Percentiles rank a stretch among this genome's conserved stretches.
Conservation (phyloP, 169 alveolate genomes). For the Cryptosporidium bovis region DNA sequence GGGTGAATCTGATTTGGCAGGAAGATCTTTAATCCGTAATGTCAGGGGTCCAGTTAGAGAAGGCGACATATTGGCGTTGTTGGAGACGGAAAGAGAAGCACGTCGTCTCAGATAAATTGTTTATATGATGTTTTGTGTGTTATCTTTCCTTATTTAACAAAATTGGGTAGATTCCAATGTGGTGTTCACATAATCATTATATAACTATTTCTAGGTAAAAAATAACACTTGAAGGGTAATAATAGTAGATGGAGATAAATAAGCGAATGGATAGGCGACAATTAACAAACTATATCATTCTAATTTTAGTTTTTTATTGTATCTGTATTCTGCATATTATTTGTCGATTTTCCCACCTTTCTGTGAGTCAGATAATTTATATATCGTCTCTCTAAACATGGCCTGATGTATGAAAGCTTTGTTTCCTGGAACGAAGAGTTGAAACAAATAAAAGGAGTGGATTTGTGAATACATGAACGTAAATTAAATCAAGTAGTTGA, state of each 20-base stretch:
- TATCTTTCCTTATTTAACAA: background rate
- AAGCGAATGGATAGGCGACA: too few relatives aligned
- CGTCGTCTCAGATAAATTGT: slow-evolving; percentile 91
- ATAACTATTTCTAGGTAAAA: background rate
- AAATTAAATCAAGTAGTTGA: background rate
- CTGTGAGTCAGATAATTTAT: too few relatives aligned
- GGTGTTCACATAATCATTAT: background rate
- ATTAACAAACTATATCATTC: background rate
- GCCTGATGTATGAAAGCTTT: too few relatives aligned
- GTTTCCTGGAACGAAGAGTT: too few relatives aligned
- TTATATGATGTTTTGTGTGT: background rate
- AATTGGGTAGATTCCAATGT: background rate
- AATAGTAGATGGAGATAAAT: too few relatives aligned
- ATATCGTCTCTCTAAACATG: too few relatives aligned
- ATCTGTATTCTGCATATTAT: too few relatives aligned
- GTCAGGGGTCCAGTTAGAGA: slow-evolving; percentile 98
- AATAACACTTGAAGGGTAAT: background rate
- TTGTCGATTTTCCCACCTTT: too few relatives aligned
- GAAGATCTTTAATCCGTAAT: slow-evolving; percentile 95
- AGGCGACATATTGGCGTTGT: slow-evolving; percentile 96
- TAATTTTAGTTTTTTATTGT: too few relatives aligned
- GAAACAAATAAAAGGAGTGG: too few relatives aligned
- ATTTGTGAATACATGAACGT: too few relatives aligned
- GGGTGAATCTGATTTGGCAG: slow-evolving; percentile 87
- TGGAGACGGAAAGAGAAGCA: slow-evolving; percentile 98